phyloP scores from a whole-genome alignment of 331 rosid genomes.

The Prunus yedoensis region DNA sequence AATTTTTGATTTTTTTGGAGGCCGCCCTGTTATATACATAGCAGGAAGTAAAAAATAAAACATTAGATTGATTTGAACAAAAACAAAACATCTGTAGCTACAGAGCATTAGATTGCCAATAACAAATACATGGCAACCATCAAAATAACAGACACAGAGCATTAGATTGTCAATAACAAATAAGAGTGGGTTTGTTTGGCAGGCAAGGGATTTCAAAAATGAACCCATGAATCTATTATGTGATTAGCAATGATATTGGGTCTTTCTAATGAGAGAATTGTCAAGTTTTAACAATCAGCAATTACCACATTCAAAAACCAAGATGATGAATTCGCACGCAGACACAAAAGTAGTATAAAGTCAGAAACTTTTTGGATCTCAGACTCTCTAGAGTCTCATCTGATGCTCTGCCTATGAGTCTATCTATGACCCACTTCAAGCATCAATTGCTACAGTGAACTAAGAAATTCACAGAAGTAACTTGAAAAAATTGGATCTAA shows the following conservation, averaged over 20 bases:
- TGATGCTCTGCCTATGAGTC: neutral
- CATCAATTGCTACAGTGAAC: neutral
- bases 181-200: neutral
- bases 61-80: neutral
- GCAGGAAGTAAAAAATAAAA: constrained; percentile 6
- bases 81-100: neutral
- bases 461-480: neutral
- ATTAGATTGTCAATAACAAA: neutral
- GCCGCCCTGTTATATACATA: constrained; percentile 45
- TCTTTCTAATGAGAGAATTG: neutral
- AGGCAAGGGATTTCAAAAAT: too few species aligned
- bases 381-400: neutral
- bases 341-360: neutral
- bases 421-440: neutral
- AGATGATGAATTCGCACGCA: neutral
- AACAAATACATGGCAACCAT: neutral
- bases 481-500: neutral
- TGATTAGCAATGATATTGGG: neutral
- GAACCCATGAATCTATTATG: neutral
- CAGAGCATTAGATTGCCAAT: neutral
- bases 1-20: constrained; percentile 48
- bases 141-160: neutral
- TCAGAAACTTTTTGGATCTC: neutral
- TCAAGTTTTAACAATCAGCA: neutral
- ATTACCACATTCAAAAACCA: neutral